Conservation (phyloP, 345 rosid genomes). For the Rhizophora mangle region DNA sequence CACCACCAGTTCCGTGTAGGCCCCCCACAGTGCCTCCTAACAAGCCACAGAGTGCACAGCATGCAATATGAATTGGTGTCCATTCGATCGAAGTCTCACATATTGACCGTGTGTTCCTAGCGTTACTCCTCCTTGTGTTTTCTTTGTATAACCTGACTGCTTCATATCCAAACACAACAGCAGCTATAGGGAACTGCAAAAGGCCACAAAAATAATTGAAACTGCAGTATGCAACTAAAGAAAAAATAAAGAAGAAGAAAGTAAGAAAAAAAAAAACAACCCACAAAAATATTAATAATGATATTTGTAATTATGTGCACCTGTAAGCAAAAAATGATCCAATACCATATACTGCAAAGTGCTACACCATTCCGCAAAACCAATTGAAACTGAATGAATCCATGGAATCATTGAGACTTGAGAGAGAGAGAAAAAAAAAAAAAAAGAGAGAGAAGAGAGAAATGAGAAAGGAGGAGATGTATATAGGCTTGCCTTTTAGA, state of each 20-base stretch:
- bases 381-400: slow-evolving; percentile 6
- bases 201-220: neutral
- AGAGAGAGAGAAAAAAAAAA: neutral
- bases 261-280: neutral
- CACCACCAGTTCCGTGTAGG: slow-evolving; percentile 95
- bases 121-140: slow-evolving; percentile 49
- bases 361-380: slow-evolving; percentile 59
- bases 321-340: slow-evolving; percentile 81
- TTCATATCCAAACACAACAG: slow-evolving; percentile 61
- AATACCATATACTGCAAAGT: slow-evolving; percentile 65
- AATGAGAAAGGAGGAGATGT: neutral
- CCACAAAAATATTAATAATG: neutral
- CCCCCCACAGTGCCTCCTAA: slow-evolving; percentile 92
- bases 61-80: slow-evolving; percentile 63
- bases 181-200: slow-evolving; percentile 63
- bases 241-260: neutral
- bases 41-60: slow-evolving; percentile 79
- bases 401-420: neutral
- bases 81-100: slow-evolving; percentile 92
- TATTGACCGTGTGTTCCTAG: slow-evolving; percentile 56
- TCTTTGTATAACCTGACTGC: slow-evolving; percentile 59
- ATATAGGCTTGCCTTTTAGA: slow-evolving; percentile 26
- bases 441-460: neutral
- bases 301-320: slow-evolving; percentile 28
- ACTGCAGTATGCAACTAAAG: neutral